Evolutionary conservation across 176 grass and related monocot species (phyloP), one percentile per base, ranked within the genome.

Genomic region (Hyparrhenia diplandra): DNA sequence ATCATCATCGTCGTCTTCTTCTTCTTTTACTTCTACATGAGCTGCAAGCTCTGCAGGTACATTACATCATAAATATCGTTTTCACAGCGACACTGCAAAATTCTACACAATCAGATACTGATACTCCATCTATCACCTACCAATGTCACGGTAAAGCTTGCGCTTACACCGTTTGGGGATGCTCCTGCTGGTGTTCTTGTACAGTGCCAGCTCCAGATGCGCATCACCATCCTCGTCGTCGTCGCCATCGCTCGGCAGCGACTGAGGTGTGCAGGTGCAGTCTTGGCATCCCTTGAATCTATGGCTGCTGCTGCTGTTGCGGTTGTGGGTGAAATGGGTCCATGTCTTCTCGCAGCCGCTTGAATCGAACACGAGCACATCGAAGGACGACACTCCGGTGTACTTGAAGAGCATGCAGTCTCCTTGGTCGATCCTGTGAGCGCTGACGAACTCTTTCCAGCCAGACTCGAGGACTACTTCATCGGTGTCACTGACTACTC

Each of bases 381-480:
- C 81, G 28, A 88, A 88, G 69, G 86, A 73, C 29, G 81, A 88
- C 2, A n/a, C 67, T 6, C 86, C 80, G 10, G 35, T 74, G 29
- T 84, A 88, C 13, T 14, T 83, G 86, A 88, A 84, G 60, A 88
- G 46, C 47, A 88, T 25, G 86, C 32, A 57, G 68, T 88, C 68
- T 30, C 81, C 61, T 67, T 83, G 69, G 37, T 37, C 12, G 28
- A 80, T 4, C 31, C 69, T 4, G 40, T 88, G 69, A 20, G 8
- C 62, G 10, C 17, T 10, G 29, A 80, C 62, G 29, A 84, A 88
- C 37, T 88, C 75, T 10, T 74, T 88, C 76, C 87, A 88, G 30
- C 76, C 87, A 3, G 75, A 84, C 18, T 34, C 49, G 31, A 88
- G 30, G 29, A 80, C 13, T 1, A 88, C 29, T 63, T 5, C 76